These are phyloP conservation scores for Asterophora lycoperdoides DNA, from an alignment of 768 basidiomycete species.

Conservation along the genomic window DNA sequence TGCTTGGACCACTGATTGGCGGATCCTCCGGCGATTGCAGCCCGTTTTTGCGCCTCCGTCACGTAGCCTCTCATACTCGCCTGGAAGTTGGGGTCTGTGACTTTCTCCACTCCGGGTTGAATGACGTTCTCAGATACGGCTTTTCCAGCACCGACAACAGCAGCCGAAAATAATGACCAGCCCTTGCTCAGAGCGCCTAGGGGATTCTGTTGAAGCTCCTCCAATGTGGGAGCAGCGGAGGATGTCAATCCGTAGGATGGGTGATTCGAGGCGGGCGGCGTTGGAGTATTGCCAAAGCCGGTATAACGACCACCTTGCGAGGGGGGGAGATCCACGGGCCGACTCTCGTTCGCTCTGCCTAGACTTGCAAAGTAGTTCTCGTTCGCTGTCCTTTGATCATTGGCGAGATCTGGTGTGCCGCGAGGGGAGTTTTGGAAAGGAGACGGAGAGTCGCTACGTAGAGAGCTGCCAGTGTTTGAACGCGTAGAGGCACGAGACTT, in stretches of 20 bases:
- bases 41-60: slow-evolving; percentile 60
- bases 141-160: slow-evolving; percentile 73
- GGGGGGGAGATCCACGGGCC: slow-evolving; percentile 79
- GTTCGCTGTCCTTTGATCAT: slow-evolving; percentile 73
- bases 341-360: slow-evolving; percentile 74
- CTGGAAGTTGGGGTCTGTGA: slow-evolving; percentile 76
- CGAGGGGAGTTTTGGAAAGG: slow-evolving; percentile 45
- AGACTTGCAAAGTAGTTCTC: slow-evolving; percentile 83
- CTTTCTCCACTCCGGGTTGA: slow-evolving; percentile 82
- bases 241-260: slow-evolving; percentile 75
- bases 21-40: slow-evolving; percentile 53
- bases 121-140: slow-evolving; percentile 84
- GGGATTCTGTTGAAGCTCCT: slow-evolving; percentile 85
- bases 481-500: slow-evolving; percentile 78
- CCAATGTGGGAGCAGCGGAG: slow-evolving; percentile 69
- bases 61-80: slow-evolving; percentile 71
- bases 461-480: slow-evolving; percentile 39
- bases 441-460: slow-evolving; percentile 52
- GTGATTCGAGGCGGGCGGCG: slow-evolving; percentile 51
- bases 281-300: slow-evolving; percentile 88
- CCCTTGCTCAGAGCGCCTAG: slow-evolving; percentile 84
- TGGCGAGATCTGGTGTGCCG: slow-evolving; percentile 39
- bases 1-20: slow-evolving; percentile 77
- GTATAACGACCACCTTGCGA: slow-evolving; percentile 92
- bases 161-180: slow-evolving; percentile 92